Base-by-base conservation (phyloP, 306 rosid species). In the Leucaena leucocephala region DNA sequence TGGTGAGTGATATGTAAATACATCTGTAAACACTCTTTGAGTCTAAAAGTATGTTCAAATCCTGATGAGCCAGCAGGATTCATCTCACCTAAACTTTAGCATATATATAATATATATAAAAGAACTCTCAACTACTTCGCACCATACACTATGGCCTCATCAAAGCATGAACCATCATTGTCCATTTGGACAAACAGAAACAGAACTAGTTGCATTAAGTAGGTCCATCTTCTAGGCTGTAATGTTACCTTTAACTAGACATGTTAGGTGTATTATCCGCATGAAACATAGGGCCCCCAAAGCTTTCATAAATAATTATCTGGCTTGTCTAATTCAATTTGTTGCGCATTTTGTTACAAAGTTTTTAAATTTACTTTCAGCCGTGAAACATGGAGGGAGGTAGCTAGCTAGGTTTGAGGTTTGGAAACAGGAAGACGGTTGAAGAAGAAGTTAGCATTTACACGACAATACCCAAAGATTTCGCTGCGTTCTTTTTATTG, bases 161-260 rank as follows among this genome's bases (percentile, higher is more conserved):
- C 38, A 44, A 68, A 52, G 72, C 83, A 84, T 76, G 85, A 83
- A 64, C 76, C 78, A 87, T 88, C 89, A 79, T 59, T 88, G 87
- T 82, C 82, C 74, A 78, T 45, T 77, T 82, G 82, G 90, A 88
- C 89, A 82, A 81, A 88, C 79, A 54, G 72, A 19, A 19, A 72
- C 82, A 81, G 85, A 87, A 85, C 87, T 84, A 84, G 83, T 77
- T 89, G 86, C 72, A 75, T 68, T 4, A 57, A 69, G 68, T 67
- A 83, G 91, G 88, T 78, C 97, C 93, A 88, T 27, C 91, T 82
- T 84, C 77, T 75, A 84, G 76, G 90, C 91, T 87, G 90, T 90
- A 81, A 81, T 80, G 82, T 76, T 73, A 75, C 84, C 83, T 82
- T 86, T 77, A 84, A 85, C 86, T 80, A 77, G 82, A 70, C 72